Evolutionary conservation across 306 rosid species (phyloP).

Genomic region (Citrullus colocynthis): DNA sequence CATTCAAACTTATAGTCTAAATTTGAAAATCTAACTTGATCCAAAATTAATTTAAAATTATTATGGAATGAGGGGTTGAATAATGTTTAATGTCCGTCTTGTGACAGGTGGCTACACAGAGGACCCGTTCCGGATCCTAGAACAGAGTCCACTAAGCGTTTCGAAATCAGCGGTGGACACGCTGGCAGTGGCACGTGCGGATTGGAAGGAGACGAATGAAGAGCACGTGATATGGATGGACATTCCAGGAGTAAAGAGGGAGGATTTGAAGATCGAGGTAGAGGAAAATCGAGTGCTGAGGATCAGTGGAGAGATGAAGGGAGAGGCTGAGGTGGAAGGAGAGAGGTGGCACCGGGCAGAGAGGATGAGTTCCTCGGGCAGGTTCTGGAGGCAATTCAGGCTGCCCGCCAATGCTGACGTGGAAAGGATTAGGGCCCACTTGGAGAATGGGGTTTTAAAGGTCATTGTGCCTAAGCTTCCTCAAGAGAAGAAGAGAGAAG

Average conservation of each 20-base stretch:
- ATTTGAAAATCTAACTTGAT: too few relatives aligned
- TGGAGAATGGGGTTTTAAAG: neutral
- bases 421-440: neutral
- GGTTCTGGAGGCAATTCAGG: neutral
- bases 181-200: neutral
- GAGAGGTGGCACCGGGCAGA: neutral
- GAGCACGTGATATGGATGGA: neutral
- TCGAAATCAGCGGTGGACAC: neutral
- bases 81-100: too few relatives aligned
- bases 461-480: neutral
- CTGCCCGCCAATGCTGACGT: neutral
- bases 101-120: neutral
- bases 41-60: too few relatives aligned
- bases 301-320: constrained; percentile 1
- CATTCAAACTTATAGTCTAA: too few relatives aligned
- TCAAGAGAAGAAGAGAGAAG: neutral
- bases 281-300: neutral
- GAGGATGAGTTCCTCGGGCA: neutral
- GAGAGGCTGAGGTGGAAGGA: neutral
- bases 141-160: neutral
- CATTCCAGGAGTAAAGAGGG: neutral
- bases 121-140: neutral
- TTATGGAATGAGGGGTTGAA: too few relatives aligned
- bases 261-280: neutral
- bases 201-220: neutral